Conservation (phyloP, 306 rosid genomes). For the Quercus cerris region DNA sequence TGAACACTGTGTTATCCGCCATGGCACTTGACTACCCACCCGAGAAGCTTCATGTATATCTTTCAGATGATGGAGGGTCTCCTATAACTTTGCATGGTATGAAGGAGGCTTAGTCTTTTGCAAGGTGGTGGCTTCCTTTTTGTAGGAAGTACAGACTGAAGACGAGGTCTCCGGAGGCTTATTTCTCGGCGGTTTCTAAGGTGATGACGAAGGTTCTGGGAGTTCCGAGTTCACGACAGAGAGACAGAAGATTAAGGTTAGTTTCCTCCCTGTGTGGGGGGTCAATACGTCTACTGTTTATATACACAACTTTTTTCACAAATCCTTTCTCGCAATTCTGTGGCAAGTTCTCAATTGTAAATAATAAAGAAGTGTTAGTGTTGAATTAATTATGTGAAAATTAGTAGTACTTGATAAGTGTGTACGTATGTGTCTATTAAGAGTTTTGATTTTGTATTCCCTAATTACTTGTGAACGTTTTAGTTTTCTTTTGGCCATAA, state of each 20-base stretch:
- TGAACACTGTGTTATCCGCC: constrained; percentile 75
- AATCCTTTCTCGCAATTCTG: no score
- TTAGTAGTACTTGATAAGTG: no score
- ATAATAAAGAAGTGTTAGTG: no score
- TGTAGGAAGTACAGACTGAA: constrained; percentile 40
- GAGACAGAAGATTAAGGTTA: constrained; percentile 37
- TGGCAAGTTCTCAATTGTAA: no score
- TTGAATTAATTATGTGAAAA: no score
- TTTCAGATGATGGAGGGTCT: constrained; percentile 76
- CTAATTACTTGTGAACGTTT: no score
- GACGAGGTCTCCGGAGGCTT: constrained; percentile 60
- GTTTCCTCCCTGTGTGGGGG: not conserved
- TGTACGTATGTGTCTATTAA: not conserved
- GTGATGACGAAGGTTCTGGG: constrained; percentile 19
- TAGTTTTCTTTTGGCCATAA: no score
- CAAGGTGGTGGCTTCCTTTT: constrained; percentile 67
- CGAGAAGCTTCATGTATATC: constrained; percentile 64
- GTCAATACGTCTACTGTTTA: no score
- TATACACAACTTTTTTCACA: no score
- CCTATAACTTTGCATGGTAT: constrained; percentile 41
- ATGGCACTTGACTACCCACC: constrained; percentile 73
- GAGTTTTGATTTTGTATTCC: no score
- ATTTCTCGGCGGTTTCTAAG: constrained; percentile 36
- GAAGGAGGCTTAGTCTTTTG: constrained; percentile 54
- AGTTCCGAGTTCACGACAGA: constrained; percentile 30